phyloP scores from a whole-genome alignment of 2,329 filamentous ascomycete species.

The Phyllosticta citribraziliensis region DNA sequence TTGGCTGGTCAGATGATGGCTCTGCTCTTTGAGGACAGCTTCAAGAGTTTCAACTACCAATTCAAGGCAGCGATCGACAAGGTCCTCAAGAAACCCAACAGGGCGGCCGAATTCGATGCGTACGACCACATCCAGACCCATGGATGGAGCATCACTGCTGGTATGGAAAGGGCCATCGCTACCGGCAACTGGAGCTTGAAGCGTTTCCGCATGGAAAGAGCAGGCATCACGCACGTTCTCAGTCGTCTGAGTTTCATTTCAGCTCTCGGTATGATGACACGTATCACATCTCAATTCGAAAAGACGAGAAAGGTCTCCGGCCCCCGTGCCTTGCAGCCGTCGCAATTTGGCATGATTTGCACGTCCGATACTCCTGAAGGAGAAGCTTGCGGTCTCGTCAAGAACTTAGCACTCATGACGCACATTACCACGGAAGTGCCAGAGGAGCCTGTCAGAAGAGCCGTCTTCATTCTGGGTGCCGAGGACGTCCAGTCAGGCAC shows the following conservation, averaged over 20 bases:
- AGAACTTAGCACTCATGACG: slow-evolving; percentile 97
- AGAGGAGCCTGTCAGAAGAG: slow-evolving; percentile 76
- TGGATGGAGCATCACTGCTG: slow-evolving; percentile 77
- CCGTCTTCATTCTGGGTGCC: slow-evolving; percentile 78
- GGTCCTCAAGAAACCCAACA: slow-evolving; percentile 84
- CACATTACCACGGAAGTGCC: slow-evolving; percentile 97
- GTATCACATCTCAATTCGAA: slow-evolving; percentile 96
- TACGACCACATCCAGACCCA: slow-evolving; percentile 74
- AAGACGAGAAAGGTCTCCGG: slow-evolving; percentile 96
- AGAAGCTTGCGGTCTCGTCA: slow-evolving; percentile 94
- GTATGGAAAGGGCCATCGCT: slow-evolving; percentile 91
- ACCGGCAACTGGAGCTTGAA: slow-evolving; percentile 98
- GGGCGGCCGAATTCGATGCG: slow-evolving; percentile 80
- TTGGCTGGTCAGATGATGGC: slow-evolving; percentile 89
- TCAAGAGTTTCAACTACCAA: slow-evolving; percentile 86
- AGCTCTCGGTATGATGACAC: slow-evolving; percentile 98
- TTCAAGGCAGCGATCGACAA: slow-evolving; percentile 94
- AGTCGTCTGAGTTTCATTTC: slow-evolving; percentile 94
- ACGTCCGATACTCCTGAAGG: slow-evolving; percentile 96
- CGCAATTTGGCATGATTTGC: slow-evolving; percentile 97
- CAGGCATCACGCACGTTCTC: slow-evolving; percentile 91
- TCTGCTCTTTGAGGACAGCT: slow-evolving; percentile 90
- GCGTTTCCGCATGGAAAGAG: slow-evolving; percentile 97
- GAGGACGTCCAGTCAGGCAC: slow-evolving; percentile 71
- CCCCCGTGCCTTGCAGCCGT: slow-evolving; percentile 89